Base-by-base conservation (phyloP, 139 green algal species). In the Coccomyxa sp. region DNA sequence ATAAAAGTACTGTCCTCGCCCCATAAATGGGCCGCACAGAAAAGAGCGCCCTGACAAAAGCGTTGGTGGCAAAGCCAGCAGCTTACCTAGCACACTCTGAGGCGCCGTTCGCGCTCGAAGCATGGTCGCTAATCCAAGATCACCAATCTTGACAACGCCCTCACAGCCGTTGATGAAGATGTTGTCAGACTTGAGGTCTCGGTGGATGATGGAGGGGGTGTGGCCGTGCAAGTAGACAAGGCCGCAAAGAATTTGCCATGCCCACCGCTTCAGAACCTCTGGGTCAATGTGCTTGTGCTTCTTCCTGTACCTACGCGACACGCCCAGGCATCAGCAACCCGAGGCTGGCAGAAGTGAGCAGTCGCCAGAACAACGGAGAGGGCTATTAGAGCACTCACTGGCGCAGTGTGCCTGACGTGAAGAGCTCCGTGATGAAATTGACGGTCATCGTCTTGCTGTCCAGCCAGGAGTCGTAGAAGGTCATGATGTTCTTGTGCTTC, bases 371-470 rank as follows among this genome's bases (percentile, higher is more conserved):
- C 1, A 44, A 31, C 6, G 34, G 0, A 69, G 18, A 10, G 38
- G 44, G 76, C 38, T 24, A 38, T 24, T 27, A n/a, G 40, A 29
- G 27, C 34, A 91, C 92, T 89, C 74, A 97, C 96, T 98, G 95
- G 22, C 96, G 85, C 84, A 99, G 89, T 0, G 96, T 98, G 55
- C 96, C 96, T 39, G 86, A 93, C 0, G 95, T 98, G 89, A 99
- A 99, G 38, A 99, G 90, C 86, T 99, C 97, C 10, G 96, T 99
- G 84, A 99, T 99, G 85, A 99, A 99, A 85, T 99, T 99, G 77
- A 99, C 88, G 41, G 92, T 91, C 58, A 79, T 74, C 29, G 55
- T 78, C 81, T 97, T 92, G 37, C 87, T 68, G 78, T 98, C 94
- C 64, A 98, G 85, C 97, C 97, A 99, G 10, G 86, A 97, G 82